Evolutionary conservation across 257 asterid species (phyloP).

Genomic region (Anisodus acutangulus): DNA sequence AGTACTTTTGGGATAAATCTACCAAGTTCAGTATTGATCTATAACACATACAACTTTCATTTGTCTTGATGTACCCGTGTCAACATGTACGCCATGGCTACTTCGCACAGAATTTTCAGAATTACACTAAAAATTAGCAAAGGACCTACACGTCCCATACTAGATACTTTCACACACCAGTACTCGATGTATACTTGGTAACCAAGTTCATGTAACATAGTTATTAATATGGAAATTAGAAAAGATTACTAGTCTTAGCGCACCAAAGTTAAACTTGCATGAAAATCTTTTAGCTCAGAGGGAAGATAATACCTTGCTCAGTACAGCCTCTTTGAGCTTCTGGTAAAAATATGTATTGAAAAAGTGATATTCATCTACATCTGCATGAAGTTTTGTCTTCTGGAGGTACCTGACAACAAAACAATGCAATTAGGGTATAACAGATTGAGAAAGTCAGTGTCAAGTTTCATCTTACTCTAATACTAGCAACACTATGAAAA

Average conservation of each 20-base stretch:
- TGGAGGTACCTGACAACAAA: conserved; percentile 27
- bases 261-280: neutral
- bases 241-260: neutral
- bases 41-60: neutral
- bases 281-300: conserved; percentile 2
- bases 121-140: neutral
- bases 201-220: conserved; percentile 14
- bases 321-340: conserved; percentile 74
- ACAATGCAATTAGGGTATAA: conserved; percentile 22
- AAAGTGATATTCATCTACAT: conserved; percentile 25
- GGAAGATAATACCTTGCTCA: conserved; percentile 59
- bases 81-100: neutral
- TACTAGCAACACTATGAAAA: neutral
- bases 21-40: neutral
- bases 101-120: neutral
- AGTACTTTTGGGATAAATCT: conserved; percentile 13
- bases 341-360: conserved; percentile 81
- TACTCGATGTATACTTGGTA: neutral
- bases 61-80: neutral
- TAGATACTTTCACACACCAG: conserved; percentile 15
- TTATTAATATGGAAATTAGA: conserved; percentile 12
- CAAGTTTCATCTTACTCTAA: neutral
- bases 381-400: conserved; percentile 23
- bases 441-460: neutral
- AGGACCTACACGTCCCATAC: neutral